Percentiles rank a stretch among this genome's conserved stretches.
Evolutionary conservation across 2,329 filamentous ascomycete species (phyloP).

Genomic region (Ascomycota sp.): DNA sequence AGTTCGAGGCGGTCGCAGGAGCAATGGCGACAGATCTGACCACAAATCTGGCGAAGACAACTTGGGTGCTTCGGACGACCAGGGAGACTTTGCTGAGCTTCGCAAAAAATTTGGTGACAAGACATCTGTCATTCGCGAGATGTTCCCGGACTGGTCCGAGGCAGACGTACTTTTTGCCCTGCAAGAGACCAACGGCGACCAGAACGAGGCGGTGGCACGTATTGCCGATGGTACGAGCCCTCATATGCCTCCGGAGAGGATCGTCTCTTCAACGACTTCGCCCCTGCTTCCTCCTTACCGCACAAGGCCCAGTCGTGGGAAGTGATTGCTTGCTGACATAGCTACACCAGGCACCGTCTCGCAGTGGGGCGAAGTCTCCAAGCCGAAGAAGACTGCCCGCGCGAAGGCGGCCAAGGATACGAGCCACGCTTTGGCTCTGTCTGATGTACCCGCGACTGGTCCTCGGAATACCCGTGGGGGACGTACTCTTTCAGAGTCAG

Average conservation of each 20-base stretch:
- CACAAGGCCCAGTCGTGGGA: too few relatives aligned
- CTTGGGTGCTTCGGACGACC: slow-evolving; percentile 46
- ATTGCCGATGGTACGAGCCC: slow-evolving; percentile 52
- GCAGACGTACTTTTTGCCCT: slow-evolving; percentile 86
- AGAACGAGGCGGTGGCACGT: slow-evolving; percentile 52
- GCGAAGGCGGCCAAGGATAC: slow-evolving; percentile 52
- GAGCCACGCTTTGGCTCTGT: slow-evolving; percentile 26
- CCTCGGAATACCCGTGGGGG: slow-evolving; percentile 35
- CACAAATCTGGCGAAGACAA: slow-evolving; percentile 36
- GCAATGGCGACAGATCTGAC: slow-evolving; percentile 49
- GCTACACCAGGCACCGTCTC: slow-evolving; percentile 45
- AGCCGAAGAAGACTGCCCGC: slow-evolving; percentile 57
- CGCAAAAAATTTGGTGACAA: slow-evolving; percentile 75
- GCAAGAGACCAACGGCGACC: slow-evolving; percentile 68
- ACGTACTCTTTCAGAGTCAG: slow-evolving; percentile 38
- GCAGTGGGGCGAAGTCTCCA: slow-evolving; percentile 70
- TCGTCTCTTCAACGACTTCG: background rate
- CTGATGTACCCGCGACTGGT: slow-evolving; percentile 23
- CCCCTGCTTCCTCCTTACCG: too few relatives aligned
- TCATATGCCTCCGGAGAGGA: background rate
- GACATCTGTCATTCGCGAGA: slow-evolving; percentile 66
- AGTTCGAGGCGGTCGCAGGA: slow-evolving; percentile 50
- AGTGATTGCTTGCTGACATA: slow-evolving; percentile 3
- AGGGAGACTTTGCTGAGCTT: slow-evolving; percentile 77
- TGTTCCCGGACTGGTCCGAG: slow-evolving; percentile 91